These are phyloP conservation scores for Amborella trichopoda DNA, from an alignment of 164 flowering plant genomes.

Conservation along the genomic window DNA sequence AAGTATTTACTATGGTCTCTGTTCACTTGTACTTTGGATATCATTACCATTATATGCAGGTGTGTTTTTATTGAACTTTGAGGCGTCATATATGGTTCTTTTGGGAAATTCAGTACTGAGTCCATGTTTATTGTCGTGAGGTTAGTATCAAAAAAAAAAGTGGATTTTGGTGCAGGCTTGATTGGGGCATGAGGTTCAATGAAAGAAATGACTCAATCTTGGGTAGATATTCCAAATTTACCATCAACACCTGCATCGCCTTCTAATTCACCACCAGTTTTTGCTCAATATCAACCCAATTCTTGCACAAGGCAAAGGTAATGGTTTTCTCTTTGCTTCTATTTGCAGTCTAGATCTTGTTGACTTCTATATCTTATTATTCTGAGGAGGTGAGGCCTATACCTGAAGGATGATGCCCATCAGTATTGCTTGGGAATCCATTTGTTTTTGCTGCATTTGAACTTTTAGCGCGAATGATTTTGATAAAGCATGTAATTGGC, in stretches of 20 bases:
- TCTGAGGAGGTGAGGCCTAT: too few relatives aligned
- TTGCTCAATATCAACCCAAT: constrained; percentile 7
- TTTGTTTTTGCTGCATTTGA: not conserved
- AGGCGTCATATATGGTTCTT: too few relatives aligned
- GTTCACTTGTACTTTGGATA: too few relatives aligned
- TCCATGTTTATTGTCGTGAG: too few relatives aligned
- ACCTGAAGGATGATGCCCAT: not conserved
- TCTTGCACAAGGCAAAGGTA: constrained; percentile 11
- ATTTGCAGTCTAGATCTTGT: not conserved
- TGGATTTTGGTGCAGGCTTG: too few relatives aligned
- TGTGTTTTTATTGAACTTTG: too few relatives aligned
- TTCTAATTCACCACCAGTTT: constrained; percentile 6
- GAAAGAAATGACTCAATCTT: constrained; percentile 13
- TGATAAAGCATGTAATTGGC: not conserved
- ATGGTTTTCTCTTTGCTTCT: not conserved
- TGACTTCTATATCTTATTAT: not conserved
- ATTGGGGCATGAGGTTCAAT: constrained; percentile 14
- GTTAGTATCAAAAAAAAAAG: too few relatives aligned
- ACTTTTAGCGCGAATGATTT: not conserved
- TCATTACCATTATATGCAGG: too few relatives aligned
- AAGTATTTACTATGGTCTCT: too few relatives aligned
- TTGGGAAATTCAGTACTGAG: too few relatives aligned
- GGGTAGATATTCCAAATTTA: constrained; percentile 10
- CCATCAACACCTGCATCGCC: constrained; percentile 8
- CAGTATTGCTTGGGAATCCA: not conserved